Evolutionary conservation across 306 rosid genomes (phyloP).

Genomic region (Herpetospermum pedunculosum): DNA sequence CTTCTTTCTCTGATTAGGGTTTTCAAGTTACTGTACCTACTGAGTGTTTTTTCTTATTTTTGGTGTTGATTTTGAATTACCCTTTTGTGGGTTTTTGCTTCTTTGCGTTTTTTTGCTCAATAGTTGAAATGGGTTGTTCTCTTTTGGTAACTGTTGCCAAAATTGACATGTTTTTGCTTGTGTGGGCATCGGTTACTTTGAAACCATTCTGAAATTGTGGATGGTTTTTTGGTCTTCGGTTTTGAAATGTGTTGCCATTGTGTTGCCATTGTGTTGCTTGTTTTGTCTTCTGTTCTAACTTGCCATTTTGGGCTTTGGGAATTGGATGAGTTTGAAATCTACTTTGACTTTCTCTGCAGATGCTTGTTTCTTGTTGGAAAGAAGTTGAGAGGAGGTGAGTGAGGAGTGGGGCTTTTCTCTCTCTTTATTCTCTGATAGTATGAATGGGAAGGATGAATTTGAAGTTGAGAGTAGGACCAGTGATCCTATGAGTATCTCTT

Average conservation of each 20-base stretch:
- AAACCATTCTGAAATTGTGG: background rate
- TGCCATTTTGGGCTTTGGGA: constrained; percentile 5
- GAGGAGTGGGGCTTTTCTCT: constrained; percentile 13
- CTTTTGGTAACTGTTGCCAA: background rate
- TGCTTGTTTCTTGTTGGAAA: constrained; percentile 15
- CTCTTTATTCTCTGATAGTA: constrained; percentile 26
- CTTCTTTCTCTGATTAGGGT: constrained; percentile 70
- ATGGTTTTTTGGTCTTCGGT: background rate
- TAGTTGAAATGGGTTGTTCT: constrained; percentile 19
- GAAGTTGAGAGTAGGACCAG: constrained; percentile 50
- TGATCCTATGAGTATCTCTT: constrained; percentile 54
- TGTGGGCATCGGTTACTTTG: background rate
- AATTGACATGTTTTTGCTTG: background rate
- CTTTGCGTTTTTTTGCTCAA: constrained; percentile 16
- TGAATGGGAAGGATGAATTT: constrained; percentile 61
- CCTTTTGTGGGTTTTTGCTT: background rate
- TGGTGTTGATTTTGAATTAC: background rate
- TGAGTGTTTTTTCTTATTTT: constrained; percentile 31
- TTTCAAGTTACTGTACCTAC: constrained; percentile 65
- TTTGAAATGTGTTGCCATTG: background rate
- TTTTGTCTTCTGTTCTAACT: background rate
- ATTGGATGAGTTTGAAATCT: constrained; percentile 6
- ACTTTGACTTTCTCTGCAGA: constrained; percentile 6
- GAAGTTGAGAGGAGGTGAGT: constrained; percentile 6
- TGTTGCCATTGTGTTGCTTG: background rate